Evolutionary conservation across 2,329 filamentous ascomycete genomes (phyloP), one percentile per base, ranked within the genome.

Genomic region (Onygenales sp.): DNA sequence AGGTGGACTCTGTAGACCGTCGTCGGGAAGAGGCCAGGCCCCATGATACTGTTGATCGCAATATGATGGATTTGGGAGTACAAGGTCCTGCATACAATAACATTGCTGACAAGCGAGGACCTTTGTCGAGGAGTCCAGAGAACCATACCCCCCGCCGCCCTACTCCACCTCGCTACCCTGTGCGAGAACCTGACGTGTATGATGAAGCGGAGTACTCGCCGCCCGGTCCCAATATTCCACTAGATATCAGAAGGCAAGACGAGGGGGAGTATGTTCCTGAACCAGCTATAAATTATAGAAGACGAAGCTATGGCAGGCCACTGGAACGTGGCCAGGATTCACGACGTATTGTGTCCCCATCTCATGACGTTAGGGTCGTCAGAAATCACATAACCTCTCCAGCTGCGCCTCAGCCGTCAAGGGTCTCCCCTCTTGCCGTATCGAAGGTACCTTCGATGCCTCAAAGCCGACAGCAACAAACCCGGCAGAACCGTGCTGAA

Each of bases 311-410:
- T 71, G 66, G 66, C 65, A 61, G 69, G 64, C 58, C 65, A 69
- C 55, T 64, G 67, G 61, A 72, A 64, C 65, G 66, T 67, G 59
- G 65, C 63, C 64, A 69, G 65, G 64, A 73, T 62, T 58, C 69
- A 65, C 60, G 74, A 67, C 59, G 71, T 63, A 42, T 51, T 60
- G 27, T 54, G 38, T 68, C 74, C 43, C 64, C 68, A 33, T 62
- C 69, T 33, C 66, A 70, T 51, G 70, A 80, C 50, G 78, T 85
- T 57, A 82, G 83, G 51, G 73, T 91, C 54, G 77, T 91, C 61
- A 82, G 83, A 64, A 84, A 83, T 60, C 85, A 90, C 65, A 84
- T 91, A 62, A 80, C 84, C 50, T 84, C 83, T 38, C 86, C 85
- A 43, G 72, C 85, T 64, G 87, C 87, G 50, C 87, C 88, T 31